Percentiles rank a stretch among this genome's conserved stretches.
Conservation (phyloP, 176 grass and related monocot genomes). For the Triticum timopheevii region DNA sequence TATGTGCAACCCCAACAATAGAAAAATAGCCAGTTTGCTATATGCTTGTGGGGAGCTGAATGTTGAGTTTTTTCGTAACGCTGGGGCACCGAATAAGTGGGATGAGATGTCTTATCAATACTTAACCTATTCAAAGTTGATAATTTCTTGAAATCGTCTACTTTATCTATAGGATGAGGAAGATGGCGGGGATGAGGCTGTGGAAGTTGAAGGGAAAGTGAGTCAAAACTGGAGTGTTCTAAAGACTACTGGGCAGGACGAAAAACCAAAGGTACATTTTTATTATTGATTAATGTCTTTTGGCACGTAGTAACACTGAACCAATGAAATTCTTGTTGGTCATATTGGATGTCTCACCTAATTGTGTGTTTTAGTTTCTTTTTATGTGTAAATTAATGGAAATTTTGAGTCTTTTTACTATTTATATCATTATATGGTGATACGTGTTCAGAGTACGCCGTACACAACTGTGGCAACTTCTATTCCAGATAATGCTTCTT, state of each 20-base stretch:
- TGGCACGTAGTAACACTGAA: constrained; percentile 20
- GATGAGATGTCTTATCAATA: constrained; percentile 8
- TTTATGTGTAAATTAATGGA: constrained; percentile 1
- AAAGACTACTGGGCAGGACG: constrained; percentile 59
- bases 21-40: background rate
- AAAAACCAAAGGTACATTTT: constrained; percentile 66
- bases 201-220: constrained; percentile 50
- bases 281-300: background rate
- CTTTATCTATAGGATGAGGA: constrained; percentile 45
- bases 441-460: constrained; percentile 12
- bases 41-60: constrained; percentile 15
- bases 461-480: constrained; percentile 7
- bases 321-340: constrained; percentile 6
- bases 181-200: constrained; percentile 38
- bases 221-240: constrained; percentile 76
- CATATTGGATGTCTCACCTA: background rate
- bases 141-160: constrained; percentile 8
- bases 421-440: constrained; percentile 20
- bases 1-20: background rate
- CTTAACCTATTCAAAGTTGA: background rate
- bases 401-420: background rate
- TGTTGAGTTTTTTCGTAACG: background rate
- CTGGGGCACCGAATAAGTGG: background rate
- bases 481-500: background rate
- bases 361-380: background rate